Conservation (phyloP, 208 protist species). For the Trypanosomatidae sp. region DNA sequence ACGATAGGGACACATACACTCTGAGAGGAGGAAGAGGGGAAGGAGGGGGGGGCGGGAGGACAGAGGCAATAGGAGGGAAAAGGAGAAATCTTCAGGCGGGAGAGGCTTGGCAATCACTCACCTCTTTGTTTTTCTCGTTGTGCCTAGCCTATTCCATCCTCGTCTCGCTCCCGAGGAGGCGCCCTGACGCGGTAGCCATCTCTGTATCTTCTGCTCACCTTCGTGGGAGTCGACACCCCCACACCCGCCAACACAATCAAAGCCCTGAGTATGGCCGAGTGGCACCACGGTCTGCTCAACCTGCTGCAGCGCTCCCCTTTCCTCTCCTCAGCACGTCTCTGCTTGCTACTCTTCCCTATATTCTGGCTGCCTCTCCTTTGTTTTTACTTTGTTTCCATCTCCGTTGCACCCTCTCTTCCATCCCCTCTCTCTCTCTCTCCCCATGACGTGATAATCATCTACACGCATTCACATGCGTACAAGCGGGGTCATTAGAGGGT, state of each 20-base stretch:
- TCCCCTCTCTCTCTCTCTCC: not conserved
- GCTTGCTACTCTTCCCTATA: not conserved
- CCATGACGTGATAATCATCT: not conserved
- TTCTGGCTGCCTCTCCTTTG: not conserved
- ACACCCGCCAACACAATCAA: not conserved
- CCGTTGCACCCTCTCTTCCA: not conserved
- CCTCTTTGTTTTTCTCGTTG: not conserved
- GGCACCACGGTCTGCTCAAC: not conserved
- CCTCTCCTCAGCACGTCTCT: not conserved
- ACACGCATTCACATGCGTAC: not conserved
- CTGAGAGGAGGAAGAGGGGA: not conserved
- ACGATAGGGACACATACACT: not conserved
- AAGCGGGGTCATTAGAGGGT: not conserved
- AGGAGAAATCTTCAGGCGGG: not conserved
- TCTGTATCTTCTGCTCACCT: not conserved
- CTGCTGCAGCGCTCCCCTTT: not conserved
- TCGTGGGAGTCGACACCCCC: not conserved
- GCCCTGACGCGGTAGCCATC: not conserved
- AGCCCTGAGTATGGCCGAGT: not conserved
- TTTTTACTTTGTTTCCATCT: no score
- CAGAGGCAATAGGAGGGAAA: not conserved
- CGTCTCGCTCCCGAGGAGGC: not conserved
- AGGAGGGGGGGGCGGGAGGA: not conserved
- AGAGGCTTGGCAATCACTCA: not conserved
- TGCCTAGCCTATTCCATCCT: not conserved